phyloP scores from a whole-genome alignment of 1,284 basidiomycete genomes.

The Mycena sp. region DNA sequence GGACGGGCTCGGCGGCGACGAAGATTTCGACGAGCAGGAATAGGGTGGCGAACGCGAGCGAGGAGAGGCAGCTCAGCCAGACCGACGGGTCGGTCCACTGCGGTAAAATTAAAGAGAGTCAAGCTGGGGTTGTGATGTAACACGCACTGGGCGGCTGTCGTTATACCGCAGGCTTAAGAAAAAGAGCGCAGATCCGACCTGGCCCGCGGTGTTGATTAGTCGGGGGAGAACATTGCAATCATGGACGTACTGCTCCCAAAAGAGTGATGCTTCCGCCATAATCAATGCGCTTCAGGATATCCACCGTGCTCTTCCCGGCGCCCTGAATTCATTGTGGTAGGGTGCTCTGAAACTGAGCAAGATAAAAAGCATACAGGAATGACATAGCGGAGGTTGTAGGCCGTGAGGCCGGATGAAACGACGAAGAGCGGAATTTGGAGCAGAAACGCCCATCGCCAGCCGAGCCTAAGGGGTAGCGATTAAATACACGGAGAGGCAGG shows the following conservation, averaged over 20 bases:
- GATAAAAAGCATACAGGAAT: conserved; percentile 33
- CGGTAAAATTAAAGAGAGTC: background rate
- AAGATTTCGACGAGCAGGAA: conserved; percentile 73
- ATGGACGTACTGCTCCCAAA: conserved; percentile 68
- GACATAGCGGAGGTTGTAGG: conserved; percentile 35
- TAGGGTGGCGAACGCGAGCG: conserved; percentile 57
- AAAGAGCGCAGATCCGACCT: conserved; percentile 68
- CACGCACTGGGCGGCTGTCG: conserved; percentile 70
- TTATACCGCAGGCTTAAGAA: conserved; percentile 79
- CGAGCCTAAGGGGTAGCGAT: conserved; percentile 26
- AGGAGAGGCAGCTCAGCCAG: too few relatives aligned
- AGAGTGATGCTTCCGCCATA: conserved; percentile 75
- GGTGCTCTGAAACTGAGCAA: too few relatives aligned
- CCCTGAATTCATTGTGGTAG: too few relatives aligned
- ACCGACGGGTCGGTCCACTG: conserved; percentile 72
- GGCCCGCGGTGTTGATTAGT: too few relatives aligned
- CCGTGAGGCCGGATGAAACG: conserved; percentile 30
- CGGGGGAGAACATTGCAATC: too few relatives aligned
- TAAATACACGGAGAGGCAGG: background rate
- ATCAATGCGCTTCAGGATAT: conserved; percentile 66
- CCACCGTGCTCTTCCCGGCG: conserved; percentile 58
- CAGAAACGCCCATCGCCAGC: conserved; percentile 40
- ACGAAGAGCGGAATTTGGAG: conserved; percentile 37
- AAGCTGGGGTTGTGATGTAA: too few relatives aligned
- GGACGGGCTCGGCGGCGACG: conserved; percentile 76